These are phyloP conservation scores for Usnea hakonensis DNA, from an alignment of 495 filamentous ascomycete genomes.

Conservation along the genomic window DNA sequence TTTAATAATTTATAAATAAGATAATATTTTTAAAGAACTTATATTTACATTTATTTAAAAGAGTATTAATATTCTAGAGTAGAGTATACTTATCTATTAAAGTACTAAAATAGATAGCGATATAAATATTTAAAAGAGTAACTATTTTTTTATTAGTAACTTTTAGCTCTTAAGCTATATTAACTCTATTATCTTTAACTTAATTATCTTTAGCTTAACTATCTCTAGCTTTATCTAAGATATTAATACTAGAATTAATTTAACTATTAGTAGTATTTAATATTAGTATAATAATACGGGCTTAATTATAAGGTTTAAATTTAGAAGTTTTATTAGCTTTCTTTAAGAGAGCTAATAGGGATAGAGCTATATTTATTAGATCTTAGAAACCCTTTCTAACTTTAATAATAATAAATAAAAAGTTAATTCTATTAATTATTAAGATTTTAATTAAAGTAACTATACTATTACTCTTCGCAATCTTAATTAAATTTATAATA, in stretches of 20 bases:
- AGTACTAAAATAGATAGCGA: neutral
- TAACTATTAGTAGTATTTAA: too few relatives aligned
- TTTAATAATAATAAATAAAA: neutral
- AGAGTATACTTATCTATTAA: neutral
- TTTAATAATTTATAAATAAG: neutral
- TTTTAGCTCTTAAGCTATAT: neutral
- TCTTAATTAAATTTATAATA: neutral
- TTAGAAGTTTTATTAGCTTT: too few relatives aligned
- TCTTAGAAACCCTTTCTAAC: neutral
- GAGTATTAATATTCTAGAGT: neutral
- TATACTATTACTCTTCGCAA: neutral
- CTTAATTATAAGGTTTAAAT: too few relatives aligned
- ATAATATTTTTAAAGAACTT: neutral
- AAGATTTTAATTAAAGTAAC: neutral
- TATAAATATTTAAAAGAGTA: neutral
- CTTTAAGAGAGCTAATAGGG: too few relatives aligned
- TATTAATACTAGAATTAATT: neutral
- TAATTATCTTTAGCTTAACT: neutral
- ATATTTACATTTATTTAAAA: neutral
- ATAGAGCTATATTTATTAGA: too few relatives aligned
- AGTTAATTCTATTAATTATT: neutral
- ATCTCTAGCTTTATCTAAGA: neutral
- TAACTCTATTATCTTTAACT: neutral
- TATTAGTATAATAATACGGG: too few relatives aligned
- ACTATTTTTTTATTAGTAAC: neutral